Evolutionary conservation across 2,329 filamentous ascomycete genomes (phyloP).

Genomic region (Trichoderma koningiopsis): DNA sequence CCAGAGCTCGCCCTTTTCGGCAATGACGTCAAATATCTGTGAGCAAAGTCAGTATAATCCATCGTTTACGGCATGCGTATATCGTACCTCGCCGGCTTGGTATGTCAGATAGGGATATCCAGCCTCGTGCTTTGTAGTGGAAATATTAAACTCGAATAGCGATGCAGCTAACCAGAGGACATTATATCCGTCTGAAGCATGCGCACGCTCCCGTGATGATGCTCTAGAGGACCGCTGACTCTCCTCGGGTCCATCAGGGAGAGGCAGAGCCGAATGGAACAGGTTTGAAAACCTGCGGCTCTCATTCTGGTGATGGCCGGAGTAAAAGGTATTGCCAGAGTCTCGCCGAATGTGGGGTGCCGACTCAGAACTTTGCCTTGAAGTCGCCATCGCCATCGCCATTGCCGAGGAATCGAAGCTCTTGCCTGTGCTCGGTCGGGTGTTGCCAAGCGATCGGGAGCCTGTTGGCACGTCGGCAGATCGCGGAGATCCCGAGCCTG

Average conservation of each 20-base stretch:
- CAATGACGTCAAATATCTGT: conserved; percentile 86
- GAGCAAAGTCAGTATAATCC: neutral
- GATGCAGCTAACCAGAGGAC: conserved; percentile 91
- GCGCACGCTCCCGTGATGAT: conserved; percentile 60
- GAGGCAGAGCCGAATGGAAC: conserved; percentile 84
- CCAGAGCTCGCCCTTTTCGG: conserved; percentile 96
- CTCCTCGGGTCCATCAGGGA: conserved; percentile 66
- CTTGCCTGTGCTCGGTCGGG: conserved; percentile 61
- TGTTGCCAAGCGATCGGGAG: conserved; percentile 50
- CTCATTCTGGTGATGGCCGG: conserved; percentile 49
- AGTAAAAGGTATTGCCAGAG: conserved; percentile 58
- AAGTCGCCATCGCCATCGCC: conserved; percentile 38
- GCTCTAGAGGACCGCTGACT: conserved; percentile 58
- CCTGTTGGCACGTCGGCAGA: conserved; percentile 56
- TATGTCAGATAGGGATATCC: conserved; percentile 97
- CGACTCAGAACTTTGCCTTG: conserved; percentile 57
- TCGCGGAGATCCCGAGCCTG: conserved; percentile 60
- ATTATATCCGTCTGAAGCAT: conserved; percentile 61
- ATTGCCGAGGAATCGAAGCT: conserved; percentile 56
- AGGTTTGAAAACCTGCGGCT: conserved; percentile 69
- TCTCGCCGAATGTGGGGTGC: conserved; percentile 51
- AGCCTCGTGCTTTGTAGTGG: conserved; percentile 85
- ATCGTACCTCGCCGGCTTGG: conserved; percentile 79
- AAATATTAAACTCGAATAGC: conserved; percentile 96
- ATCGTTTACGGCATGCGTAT: neutral